These are phyloP conservation scores for Dicorynia guianensis DNA, from an alignment of 306 rosid genomes.

Conservation along the genomic window DNA sequence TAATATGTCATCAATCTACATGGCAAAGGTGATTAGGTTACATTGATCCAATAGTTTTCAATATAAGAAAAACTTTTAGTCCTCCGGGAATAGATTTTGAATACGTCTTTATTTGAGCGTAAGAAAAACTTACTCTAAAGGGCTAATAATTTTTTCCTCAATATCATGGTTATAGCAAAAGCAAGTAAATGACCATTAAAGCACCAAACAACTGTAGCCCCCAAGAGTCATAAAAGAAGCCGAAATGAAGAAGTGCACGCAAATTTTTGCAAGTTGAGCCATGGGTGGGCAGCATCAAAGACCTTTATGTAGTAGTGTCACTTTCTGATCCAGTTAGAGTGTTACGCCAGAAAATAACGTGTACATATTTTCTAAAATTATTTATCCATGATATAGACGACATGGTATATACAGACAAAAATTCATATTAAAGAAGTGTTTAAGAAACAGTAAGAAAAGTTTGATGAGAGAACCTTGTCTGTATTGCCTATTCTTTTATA, in stretches of 20 bases:
- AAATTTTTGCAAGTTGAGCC: constrained; percentile 37
- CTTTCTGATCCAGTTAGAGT: background rate
- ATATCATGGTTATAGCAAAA: constrained; percentile 1
- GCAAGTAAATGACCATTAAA: background rate
- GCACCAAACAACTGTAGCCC: constrained; percentile 5
- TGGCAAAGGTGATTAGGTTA: constrained; percentile 9
- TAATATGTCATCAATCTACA: background rate
- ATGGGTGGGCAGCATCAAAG: constrained; percentile 37
- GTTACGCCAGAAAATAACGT: too few relatives aligned
- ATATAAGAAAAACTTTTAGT: too few relatives aligned
- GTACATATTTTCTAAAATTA: too few relatives aligned
- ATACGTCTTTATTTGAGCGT: too few relatives aligned
- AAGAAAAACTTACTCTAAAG: too few relatives aligned
- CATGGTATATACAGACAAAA: too few relatives aligned
- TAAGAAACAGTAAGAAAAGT: background rate
- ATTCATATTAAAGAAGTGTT: background rate
- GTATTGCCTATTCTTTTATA: background rate
- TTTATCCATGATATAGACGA: too few relatives aligned
- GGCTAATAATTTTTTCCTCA: too few relatives aligned
- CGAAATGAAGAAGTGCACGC: constrained; percentile 26
- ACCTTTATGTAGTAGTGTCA: constrained; percentile 25
- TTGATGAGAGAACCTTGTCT: background rate
- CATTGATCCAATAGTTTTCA: background rate
- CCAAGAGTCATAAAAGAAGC: background rate
- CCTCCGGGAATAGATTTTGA: too few relatives aligned